Evolutionary conservation across 1,139 yeast species (phyloP), one percentile per base, ranked within the genome.

Genomic region (Magnusiomyces paraingens): DNA sequence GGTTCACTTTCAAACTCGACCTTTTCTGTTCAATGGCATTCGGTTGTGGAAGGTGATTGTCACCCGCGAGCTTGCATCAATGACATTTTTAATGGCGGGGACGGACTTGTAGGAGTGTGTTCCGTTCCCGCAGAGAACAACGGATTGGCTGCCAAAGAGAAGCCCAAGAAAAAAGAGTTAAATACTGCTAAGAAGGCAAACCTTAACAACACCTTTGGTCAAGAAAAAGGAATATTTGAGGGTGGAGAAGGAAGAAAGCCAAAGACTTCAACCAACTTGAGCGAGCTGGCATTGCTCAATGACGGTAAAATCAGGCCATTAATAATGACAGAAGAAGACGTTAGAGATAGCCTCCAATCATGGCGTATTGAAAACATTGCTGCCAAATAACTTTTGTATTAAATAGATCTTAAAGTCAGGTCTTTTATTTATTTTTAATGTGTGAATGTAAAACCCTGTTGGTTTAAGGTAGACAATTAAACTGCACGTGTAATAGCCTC

Each of bases 31-130:
- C 21, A 26, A 14, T 47, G 50, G 50, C 29, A 18, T 38, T 53
- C 56, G 5, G 56, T 54, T n/a, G 53, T 53, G 2, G 47, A 52
- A 14, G 52, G 52, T 11, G 58, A 55, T 59, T 80, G 78, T 57
- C 75, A 85, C 11, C 95, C 96, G 0, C 79, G 79, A 50, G 85
- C 82, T 54, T 81, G 93, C 59, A 76, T 90, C 11, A 81, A 83
- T 45, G 95, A 88, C 66, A 85, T 91, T 1, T 79, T 89, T 58
- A 77, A 79, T 21, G 87, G 86, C 21, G 87, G 91, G 1, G 79
- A 81, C 52, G 94, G 93, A 0, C 85, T 69, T 32, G 32, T 26
- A 26, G 32, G 32, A 26, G 32, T 26, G 8, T 26, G 32, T 8
- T 26, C 32, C 8, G 32, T 26, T 5, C 32, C 32, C 32, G 32